A percentile compares a stretch with the other conserved stretches of the same genome.
phyloP scores from a whole-genome alignment of 2,329 filamentous ascomycete species.

The Aspergillus sp. region DNA sequence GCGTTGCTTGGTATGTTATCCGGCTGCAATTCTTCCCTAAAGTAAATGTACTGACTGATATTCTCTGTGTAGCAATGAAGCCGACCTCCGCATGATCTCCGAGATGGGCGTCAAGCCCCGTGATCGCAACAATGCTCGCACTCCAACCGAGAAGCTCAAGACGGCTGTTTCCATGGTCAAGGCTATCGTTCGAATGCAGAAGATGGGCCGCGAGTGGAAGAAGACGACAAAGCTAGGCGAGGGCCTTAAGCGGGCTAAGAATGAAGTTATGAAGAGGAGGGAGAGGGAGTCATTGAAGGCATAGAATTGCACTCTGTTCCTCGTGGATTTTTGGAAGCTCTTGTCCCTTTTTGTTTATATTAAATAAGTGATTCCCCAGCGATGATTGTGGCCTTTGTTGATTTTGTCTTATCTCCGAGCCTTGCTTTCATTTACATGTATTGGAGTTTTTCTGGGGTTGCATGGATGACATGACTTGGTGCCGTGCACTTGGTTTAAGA shows the following conservation, averaged over 20 bases:
- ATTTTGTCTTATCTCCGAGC: background rate
- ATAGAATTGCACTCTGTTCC: conserved; percentile 4
- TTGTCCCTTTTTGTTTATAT: conserved; percentile 3
- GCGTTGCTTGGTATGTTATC: conserved; percentile 72
- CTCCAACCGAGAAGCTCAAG: conserved; percentile 43
- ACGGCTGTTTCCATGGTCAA: conserved; percentile 44
- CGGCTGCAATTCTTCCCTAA: background rate
- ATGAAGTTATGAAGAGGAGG: conserved; percentile 39
- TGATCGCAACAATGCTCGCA: conserved; percentile 29
- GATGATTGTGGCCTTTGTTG: background rate
- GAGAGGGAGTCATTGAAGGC: conserved; percentile 24
- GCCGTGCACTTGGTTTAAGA: background rate
- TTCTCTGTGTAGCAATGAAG: conserved; percentile 70
- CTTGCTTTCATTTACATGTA: background rate
- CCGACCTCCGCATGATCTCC: conserved; percentile 80
- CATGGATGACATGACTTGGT: background rate
- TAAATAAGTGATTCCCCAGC: conserved; percentile 3
- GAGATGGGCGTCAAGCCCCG: conserved; percentile 69
- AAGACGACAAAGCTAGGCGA: conserved; percentile 45
- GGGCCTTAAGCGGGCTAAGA: conserved; percentile 43
- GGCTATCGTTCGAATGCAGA: conserved; percentile 47
- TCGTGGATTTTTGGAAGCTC: background rate
- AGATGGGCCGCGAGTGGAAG: conserved; percentile 46
- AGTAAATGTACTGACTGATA: conserved; percentile 26
- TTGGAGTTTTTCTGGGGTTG: conserved; percentile 2